Evolutionary conservation across 352 stramenopile genomes (phyloP).

Genomic region (Globisporangium irregulare): DNA sequence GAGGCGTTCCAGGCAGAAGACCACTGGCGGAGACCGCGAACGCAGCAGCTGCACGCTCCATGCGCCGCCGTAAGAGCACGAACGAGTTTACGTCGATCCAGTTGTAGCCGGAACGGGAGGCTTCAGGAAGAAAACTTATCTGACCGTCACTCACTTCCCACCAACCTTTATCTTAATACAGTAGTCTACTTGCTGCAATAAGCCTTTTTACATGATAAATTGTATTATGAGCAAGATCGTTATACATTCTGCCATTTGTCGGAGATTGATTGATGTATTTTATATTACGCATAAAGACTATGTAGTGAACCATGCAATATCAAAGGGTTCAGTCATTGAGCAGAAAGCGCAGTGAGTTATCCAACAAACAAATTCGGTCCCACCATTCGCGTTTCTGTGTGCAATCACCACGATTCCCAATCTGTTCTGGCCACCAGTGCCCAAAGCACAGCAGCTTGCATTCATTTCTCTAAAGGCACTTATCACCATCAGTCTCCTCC

Average conservation of each 20-base stretch:
- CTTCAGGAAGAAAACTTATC: too few relatives aligned
- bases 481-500: not conserved
- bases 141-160: not conserved
- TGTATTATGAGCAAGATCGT: not conserved
- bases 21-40: conserved; percentile 24
- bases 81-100: conserved; percentile 29
- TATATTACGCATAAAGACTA: not conserved
- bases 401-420: not conserved
- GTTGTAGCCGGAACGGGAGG: not conserved
- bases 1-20: conserved; percentile 10
- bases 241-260: not conserved
- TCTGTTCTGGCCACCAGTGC: not conserved
- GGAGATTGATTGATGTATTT: not conserved
- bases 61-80: conserved; percentile 60
- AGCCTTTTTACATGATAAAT: not conserved
- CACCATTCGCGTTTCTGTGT: not conserved
- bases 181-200: not conserved
- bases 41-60: conserved; percentile 24
- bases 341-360: not conserved
- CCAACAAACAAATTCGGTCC: not conserved
- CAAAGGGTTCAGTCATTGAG: not conserved
- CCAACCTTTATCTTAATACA: not conserved
- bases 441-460: not conserved
- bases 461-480: not conserved
- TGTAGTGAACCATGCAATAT: not conserved